Conservation (phyloP, 1,139 yeast genomes). For the Pichia sp. region DNA sequence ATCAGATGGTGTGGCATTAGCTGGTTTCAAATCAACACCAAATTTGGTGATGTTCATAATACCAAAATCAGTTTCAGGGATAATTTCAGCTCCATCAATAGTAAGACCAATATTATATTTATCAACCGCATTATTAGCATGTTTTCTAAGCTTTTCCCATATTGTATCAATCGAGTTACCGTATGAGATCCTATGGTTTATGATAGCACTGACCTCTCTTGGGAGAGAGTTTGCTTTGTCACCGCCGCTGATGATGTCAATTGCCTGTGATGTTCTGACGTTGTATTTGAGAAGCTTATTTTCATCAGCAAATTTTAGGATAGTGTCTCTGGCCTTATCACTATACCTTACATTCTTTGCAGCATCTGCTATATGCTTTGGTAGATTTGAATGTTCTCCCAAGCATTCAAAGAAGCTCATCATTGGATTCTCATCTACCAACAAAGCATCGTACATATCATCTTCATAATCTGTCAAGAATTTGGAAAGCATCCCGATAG, state of each 20-base stretch:
- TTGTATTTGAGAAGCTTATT: constrained; percentile 30
- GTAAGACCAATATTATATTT: constrained; percentile 41
- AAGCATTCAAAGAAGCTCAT: constrained; percentile 40
- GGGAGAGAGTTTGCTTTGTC: constrained; percentile 53
- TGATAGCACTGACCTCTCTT: constrained; percentile 39
- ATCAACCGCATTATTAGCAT: constrained; percentile 37
- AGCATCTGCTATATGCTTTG: constrained; percentile 24
- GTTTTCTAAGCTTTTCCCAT: constrained; percentile 18
- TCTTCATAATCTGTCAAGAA: constrained; percentile 44
- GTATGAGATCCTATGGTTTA: constrained; percentile 48
- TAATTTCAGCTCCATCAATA: constrained; percentile 30
- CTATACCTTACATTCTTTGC: constrained; percentile 39
- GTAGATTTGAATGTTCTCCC: constrained; percentile 34
- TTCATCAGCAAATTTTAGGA: constrained; percentile 32
- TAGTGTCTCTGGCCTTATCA: constrained; percentile 34
- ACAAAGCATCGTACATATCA: constrained; percentile 38
- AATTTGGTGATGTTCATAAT: constrained; percentile 36
- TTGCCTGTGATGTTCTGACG: constrained; percentile 53
- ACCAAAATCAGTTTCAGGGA: constrained; percentile 34
- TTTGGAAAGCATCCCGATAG: constrained; percentile 62
- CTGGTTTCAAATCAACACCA: constrained; percentile 32
- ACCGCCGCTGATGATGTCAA: constrained; percentile 54
- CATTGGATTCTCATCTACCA: constrained; percentile 45
- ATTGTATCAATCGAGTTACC: constrained; percentile 33
- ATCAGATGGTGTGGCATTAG: constrained; percentile 38